Percentiles rank a stretch among this genome's conserved stretches.
Evolutionary conservation across 441 rosid species (phyloP).

Genomic region (Monsonia emarginata): DNA sequence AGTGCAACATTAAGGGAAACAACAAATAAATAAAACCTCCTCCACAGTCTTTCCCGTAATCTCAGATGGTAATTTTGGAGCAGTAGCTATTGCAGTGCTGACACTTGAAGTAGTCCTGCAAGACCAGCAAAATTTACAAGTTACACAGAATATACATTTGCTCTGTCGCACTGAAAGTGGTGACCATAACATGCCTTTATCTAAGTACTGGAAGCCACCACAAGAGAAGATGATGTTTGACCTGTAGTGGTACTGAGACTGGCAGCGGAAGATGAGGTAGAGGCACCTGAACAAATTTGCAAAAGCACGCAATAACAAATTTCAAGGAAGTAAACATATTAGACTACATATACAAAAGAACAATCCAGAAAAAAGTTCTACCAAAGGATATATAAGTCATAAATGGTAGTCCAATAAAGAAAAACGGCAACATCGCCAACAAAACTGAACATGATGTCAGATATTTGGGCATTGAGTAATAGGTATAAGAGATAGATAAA

Average conservation of each 20-base stretch:
- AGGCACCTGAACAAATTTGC: slow-evolving; percentile 32
- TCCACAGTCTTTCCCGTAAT: slow-evolving; percentile 85
- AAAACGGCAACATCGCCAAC: too few relatives aligned
- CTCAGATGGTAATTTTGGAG: slow-evolving; percentile 79
- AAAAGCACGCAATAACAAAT: neutral
- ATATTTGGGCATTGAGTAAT: too few relatives aligned
- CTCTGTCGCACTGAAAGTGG: neutral
- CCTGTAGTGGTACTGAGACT: slow-evolving; percentile 32
- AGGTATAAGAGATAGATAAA: too few relatives aligned
- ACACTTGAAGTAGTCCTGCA: slow-evolving; percentile 46
- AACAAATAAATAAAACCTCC: slow-evolving; percentile 42
- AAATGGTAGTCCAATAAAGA: too few relatives aligned
- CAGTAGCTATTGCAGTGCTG: slow-evolving; percentile 34
- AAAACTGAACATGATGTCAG: too few relatives aligned
- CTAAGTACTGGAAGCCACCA: slow-evolving; percentile 41
- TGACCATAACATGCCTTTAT: neutral
- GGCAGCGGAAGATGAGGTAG: slow-evolving; percentile 45
- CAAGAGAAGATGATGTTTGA: slow-evolving; percentile 45
- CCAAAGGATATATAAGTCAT: too few relatives aligned
- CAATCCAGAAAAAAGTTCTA: too few relatives aligned
- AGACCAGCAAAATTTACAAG: slow-evolving; percentile 18
- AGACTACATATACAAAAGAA: too few relatives aligned
- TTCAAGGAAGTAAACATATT: neutral
- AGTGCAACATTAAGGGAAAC: neutral
- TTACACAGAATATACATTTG: slow-evolving; percentile 1